Percentiles rank a stretch among this genome's conserved stretches.
phyloP scores from a whole-genome alignment of 495 filamentous ascomycete genomes.

The Jackrogersella minutella region DNA sequence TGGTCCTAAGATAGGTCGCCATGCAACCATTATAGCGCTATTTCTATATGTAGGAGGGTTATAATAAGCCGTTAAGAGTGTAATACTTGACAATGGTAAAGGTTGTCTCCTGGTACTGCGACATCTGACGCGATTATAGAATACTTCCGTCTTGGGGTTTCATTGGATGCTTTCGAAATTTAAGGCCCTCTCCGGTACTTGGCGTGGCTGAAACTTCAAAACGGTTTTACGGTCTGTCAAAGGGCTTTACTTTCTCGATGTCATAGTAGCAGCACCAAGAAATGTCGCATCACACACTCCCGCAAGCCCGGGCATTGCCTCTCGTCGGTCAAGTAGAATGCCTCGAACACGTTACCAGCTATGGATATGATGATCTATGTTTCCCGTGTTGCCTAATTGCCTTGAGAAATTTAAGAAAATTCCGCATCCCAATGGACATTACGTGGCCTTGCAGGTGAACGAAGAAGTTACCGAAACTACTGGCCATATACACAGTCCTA shows the following conservation, averaged over 20 bases:
- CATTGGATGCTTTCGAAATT: slow-evolving; percentile 11
- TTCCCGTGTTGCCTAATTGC: neutral
- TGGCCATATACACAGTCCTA: neutral
- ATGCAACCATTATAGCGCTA: slow-evolving; percentile 1
- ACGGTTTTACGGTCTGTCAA: slow-evolving; percentile 1
- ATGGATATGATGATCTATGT: neutral
- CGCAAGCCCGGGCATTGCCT: neutral
- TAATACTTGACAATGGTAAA: too few relatives aligned
- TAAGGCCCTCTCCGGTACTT: neutral
- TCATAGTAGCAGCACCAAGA: neutral
- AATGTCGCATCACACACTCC: neutral
- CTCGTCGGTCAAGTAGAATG: neutral
- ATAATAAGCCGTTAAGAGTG: slow-evolving; percentile 8
- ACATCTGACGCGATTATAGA: neutral
- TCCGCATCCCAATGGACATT: neutral
- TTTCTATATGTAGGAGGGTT: neutral
- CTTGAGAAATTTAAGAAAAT: too few relatives aligned
- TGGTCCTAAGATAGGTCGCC: neutral
- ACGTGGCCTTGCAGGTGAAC: slow-evolving; percentile 1
- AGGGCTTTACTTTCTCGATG: neutral
- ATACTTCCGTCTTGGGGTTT: neutral
- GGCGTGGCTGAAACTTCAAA: slow-evolving; percentile 25
- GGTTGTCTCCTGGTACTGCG: neutral
- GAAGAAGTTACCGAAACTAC: neutral
- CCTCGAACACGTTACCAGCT: neutral